These are phyloP conservation scores for Backusella tuberculispora DNA, from an alignment of 192 early-diverging fungal genomes.

Conservation along the genomic window DNA sequence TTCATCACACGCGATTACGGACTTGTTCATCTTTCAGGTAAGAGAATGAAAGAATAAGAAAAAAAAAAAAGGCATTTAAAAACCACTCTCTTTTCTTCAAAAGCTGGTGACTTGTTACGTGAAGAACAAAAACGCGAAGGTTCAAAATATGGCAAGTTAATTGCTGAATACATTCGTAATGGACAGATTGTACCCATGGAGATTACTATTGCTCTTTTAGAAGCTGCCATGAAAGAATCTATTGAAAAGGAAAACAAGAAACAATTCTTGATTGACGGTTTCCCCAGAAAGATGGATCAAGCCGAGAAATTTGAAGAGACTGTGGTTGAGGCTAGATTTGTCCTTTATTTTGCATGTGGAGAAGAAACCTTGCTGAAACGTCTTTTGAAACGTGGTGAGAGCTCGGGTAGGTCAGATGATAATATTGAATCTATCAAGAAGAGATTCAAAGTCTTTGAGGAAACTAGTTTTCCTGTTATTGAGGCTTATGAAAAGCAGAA, in stretches of 20 bases:
- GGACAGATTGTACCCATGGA: conserved; percentile 95
- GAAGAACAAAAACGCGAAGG: conserved; percentile 81
- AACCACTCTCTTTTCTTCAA: neutral
- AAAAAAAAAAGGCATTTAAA: neutral
- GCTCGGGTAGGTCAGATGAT: conserved; percentile 89
- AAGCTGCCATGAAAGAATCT: conserved; percentile 81
- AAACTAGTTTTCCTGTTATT: conserved; percentile 90
- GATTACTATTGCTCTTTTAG: conserved; percentile 89
- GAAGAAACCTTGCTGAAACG: conserved; percentile 88
- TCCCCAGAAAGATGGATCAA: conserved; percentile 93
- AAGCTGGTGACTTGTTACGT: conserved; percentile 91
- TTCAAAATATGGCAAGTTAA: conserved; percentile 86
- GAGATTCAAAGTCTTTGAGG: conserved; percentile 85
- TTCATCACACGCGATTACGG: conserved; percentile 86
- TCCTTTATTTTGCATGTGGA: conserved; percentile 92
- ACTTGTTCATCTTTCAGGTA: conserved; percentile 92
- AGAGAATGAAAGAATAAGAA: neutral
- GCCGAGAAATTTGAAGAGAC: conserved; percentile 88
- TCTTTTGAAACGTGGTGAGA: conserved; percentile 91
- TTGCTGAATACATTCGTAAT: conserved; percentile 86
- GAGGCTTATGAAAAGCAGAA: conserved; percentile 69
- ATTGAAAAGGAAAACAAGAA: conserved; percentile 52
- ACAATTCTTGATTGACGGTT: conserved; percentile 94
- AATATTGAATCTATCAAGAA: conserved; percentile 95
- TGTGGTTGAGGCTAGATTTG: conserved; percentile 69